Evolutionary conservation across 768 basidiomycete species (phyloP).

Genomic region (Amanita molliuscula): DNA sequence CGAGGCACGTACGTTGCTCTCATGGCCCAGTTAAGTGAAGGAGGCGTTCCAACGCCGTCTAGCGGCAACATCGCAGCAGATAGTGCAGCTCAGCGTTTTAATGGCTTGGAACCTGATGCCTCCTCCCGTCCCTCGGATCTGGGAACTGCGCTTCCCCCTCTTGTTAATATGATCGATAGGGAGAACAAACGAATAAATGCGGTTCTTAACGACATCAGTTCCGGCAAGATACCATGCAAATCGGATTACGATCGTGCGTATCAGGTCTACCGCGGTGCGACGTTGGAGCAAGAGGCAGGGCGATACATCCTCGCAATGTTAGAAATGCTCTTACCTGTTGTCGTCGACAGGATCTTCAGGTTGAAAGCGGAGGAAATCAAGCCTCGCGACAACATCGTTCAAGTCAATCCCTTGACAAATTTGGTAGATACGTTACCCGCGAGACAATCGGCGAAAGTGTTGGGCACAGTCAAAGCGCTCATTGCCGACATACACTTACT

Average conservation of each 20-base stretch:
- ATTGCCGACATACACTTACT: constrained; percentile 9
- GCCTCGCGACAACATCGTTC: background rate
- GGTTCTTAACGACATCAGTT: background rate
- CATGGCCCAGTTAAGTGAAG: no score
- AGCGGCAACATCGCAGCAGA: no score
- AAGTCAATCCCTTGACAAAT: background rate
- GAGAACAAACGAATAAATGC: constrained; percentile 1
- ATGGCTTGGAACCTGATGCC: no score
- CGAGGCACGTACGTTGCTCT: no score
- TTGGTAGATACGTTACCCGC: constrained; percentile 12
- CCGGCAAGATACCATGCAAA: background rate
- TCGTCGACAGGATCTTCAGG: background rate
- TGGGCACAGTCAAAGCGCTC: constrained; percentile 10
- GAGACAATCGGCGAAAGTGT: constrained; percentile 15
- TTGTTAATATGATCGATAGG: no score
- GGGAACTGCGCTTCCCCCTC: no score
- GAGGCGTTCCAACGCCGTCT: no score
- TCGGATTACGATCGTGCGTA: background rate
- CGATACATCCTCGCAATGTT: background rate
- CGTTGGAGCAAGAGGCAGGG: background rate
- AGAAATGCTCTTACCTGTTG: background rate
- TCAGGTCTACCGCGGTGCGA: background rate
- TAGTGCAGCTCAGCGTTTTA: no score
- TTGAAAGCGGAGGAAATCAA: no score
- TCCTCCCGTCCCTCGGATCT: no score